Evolutionary conservation across 495 filamentous ascomycete genomes (phyloP).

Genomic region (Astrothelium subdiscretum): DNA sequence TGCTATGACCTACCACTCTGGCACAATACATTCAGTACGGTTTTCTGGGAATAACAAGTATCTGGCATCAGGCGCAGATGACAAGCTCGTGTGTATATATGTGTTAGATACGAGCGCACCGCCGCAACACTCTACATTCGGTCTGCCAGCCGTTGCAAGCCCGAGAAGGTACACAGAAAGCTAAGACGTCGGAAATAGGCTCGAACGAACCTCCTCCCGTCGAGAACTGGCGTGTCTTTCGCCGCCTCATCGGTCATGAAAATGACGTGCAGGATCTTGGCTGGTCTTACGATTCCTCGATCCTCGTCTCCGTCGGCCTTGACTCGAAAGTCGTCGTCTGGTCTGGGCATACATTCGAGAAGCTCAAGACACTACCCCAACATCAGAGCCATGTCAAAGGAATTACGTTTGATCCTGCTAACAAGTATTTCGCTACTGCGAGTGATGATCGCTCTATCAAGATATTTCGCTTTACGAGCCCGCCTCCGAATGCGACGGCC

Average conservation of each 20-base stretch:
- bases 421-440: constrained; percentile 97
- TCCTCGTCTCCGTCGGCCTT: constrained; percentile 88
- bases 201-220: constrained; percentile 84
- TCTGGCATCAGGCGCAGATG: constrained; percentile 90
- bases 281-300: constrained; percentile 92
- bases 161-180: not conserved
- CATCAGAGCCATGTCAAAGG: constrained; percentile 98
- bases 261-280: constrained; percentile 98
- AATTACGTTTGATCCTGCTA: constrained; percentile 94
- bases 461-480: constrained; percentile 88
- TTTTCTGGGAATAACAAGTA: constrained; percentile 91
- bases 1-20: constrained; percentile 95
- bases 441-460: constrained; percentile 96
- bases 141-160: constrained; percentile 34
- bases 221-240: constrained; percentile 92
- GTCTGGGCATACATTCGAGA: constrained; percentile 96
- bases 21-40: constrained; percentile 90
- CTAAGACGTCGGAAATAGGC: constrained; percentile 38
- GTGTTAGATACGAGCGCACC: constrained; percentile 72
- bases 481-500: constrained; percentile 79
- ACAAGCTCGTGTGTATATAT: constrained; percentile 97
- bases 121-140: constrained; percentile 60
- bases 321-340: constrained; percentile 98
- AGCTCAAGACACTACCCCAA: constrained; percentile 78
- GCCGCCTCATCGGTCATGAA: constrained; percentile 88